Percentiles rank a stretch among this genome's conserved stretches.
phyloP scores from a whole-genome alignment of 192 early-diverging fungal species.

The Coemansia sp. region DNA sequence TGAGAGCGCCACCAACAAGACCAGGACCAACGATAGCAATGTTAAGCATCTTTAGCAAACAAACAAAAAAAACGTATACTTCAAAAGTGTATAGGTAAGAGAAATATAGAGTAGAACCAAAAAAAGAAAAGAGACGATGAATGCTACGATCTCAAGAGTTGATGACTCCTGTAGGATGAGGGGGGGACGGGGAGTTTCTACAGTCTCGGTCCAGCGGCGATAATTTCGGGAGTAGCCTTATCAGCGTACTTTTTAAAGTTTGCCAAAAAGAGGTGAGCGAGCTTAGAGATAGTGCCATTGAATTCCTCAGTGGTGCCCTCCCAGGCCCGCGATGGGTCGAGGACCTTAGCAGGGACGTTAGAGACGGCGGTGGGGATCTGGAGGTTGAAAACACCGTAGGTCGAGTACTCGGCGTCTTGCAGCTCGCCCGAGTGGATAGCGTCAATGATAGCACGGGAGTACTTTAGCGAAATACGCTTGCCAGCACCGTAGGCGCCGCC shows the following conservation, averaged over 20 bases:
- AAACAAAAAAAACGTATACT: neutral
- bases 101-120: neutral
- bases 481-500: conserved; percentile 91
- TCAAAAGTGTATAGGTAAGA: neutral
- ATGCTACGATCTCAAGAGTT: conserved; percentile 5
- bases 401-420: conserved; percentile 79
- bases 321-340: conserved; percentile 90
- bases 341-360: conserved; percentile 80
- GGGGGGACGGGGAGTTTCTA: neutral
- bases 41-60: conserved; percentile 58
- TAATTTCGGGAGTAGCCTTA: conserved; percentile 74
- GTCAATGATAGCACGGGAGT: conserved; percentile 97
- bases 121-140: neutral
- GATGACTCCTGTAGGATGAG: neutral
- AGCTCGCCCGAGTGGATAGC: conserved; percentile 96
- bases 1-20: conserved; percentile 90
- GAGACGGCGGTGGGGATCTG: conserved; percentile 81
- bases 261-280: conserved; percentile 83
- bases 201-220: conserved; percentile 85
- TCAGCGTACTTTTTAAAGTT: conserved; percentile 90
- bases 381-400: conserved; percentile 88
- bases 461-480: conserved; percentile 93
- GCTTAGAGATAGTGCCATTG: conserved; percentile 67
- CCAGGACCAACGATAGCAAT: conserved; percentile 95
- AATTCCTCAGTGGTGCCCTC: conserved; percentile 73